phyloP scores from a whole-genome alignment of 2,329 filamentous ascomycete species.

The Tolypocladium tundrense region DNA sequence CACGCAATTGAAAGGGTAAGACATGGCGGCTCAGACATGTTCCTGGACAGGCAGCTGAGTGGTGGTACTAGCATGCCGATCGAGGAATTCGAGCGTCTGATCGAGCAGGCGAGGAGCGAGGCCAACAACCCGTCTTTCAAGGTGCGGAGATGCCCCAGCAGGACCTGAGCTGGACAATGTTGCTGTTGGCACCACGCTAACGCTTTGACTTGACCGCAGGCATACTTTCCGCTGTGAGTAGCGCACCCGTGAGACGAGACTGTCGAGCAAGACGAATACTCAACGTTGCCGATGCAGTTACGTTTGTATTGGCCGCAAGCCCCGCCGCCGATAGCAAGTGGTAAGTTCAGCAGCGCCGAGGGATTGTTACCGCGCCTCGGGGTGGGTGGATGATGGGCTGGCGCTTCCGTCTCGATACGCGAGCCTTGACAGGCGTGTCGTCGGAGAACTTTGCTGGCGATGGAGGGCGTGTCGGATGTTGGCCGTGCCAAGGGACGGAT shows the following conservation, averaged over 20 bases:
- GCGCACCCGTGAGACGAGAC: neutral
- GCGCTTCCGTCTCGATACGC: neutral
- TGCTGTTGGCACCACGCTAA: neutral
- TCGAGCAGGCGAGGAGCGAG: constrained; percentile 44
- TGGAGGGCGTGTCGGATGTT: neutral
- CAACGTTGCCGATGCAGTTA: constrained; percentile 29
- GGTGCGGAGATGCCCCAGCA: constrained; percentile 26
- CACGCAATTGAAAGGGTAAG: constrained; percentile 37
- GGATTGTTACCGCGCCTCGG: neutral
- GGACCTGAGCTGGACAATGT: neutral
- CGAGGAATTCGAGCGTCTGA: constrained; percentile 45
- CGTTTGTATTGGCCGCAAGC: constrained; percentile 53
- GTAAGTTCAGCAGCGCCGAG: neutral
- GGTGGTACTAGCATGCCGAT: constrained; percentile 38
- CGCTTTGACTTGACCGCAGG: constrained; percentile 22
- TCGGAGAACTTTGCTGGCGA: neutral
- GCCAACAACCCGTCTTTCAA: constrained; percentile 44
- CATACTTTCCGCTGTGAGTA: constrained; percentile 52
- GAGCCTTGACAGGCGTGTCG: neutral
- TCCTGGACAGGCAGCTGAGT: neutral
- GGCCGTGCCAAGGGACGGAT: neutral
- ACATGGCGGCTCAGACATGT: neutral
- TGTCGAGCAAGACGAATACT: neutral
- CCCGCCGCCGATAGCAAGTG: constrained; percentile 14
- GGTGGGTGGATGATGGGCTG: neutral